These are phyloP conservation scores for Pichia cactophila DNA, from an alignment of 1,139 yeast species.

Conservation along the genomic window DNA sequence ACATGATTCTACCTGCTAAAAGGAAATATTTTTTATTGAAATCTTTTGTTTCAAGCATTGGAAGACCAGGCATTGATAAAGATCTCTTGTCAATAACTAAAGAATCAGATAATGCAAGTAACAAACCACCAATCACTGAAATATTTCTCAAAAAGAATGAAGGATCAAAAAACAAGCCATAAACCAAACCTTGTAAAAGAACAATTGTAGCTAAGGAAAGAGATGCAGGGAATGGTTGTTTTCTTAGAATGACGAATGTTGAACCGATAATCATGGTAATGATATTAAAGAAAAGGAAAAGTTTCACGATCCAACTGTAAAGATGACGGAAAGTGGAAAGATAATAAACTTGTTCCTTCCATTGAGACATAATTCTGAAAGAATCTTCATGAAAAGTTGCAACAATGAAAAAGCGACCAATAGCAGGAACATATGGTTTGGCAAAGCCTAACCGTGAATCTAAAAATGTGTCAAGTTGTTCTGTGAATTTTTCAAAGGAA, in stretches of 20 bases:
- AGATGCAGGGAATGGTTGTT: slow-evolving; percentile 66
- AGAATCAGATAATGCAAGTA: slow-evolving; percentile 86
- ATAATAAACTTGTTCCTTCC: slow-evolving; percentile 87
- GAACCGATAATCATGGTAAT: slow-evolving; percentile 69
- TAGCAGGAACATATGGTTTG: slow-evolving; percentile 72
- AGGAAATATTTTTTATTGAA: slow-evolving; percentile 70
- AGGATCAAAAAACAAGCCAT: slow-evolving; percentile 79
- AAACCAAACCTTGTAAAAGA: slow-evolving; percentile 76
- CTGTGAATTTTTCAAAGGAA: slow-evolving; percentile 41
- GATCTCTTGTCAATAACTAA: slow-evolving; percentile 70
- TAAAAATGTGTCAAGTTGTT: slow-evolving; percentile 39
- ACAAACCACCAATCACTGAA: slow-evolving; percentile 87
- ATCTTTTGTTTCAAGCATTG: slow-evolving; percentile 77
- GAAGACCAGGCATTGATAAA: slow-evolving; percentile 80
- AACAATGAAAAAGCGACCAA: slow-evolving; percentile 85
- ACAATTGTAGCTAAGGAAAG: slow-evolving; percentile 66
- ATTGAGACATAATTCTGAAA: slow-evolving; percentile 73
- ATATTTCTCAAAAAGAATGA: slow-evolving; percentile 79
- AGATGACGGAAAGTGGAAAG: slow-evolving; percentile 72
- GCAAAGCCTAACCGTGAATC: slow-evolving; percentile 43
- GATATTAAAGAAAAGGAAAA: slow-evolving; percentile 60
- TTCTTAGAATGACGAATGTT: slow-evolving; percentile 62
- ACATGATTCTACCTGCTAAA: slow-evolving; percentile 81
- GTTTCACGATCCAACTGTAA: slow-evolving; percentile 70
- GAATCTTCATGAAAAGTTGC: slow-evolving; percentile 94